Conservation (phyloP, 495 filamentous ascomycete genomes). For the Clavariopsis aquatica region DNA sequence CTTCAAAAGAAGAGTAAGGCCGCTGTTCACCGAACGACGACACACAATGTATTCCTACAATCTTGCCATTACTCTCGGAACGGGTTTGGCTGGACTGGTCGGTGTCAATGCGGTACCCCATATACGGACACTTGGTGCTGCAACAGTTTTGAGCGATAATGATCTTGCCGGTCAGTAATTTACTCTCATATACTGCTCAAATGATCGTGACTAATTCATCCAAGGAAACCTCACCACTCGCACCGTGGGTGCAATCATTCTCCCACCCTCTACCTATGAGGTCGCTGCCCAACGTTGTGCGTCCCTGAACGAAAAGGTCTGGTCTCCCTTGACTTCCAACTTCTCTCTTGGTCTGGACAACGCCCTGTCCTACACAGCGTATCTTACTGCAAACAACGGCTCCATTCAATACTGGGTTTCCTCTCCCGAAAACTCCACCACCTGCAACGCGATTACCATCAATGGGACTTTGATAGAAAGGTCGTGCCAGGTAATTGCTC, state of each 20-base stretch:
- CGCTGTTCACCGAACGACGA: no score
- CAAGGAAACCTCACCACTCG: constrained; percentile 6
- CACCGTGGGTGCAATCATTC: constrained; percentile 4
- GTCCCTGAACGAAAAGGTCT: constrained; percentile 6
- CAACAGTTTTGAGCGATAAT: constrained; percentile 8
- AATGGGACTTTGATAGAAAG: constrained; percentile 14
- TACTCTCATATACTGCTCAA: not conserved
- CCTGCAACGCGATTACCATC: constrained; percentile 28
- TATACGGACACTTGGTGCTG: not conserved
- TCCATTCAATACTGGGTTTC: constrained; percentile 1
- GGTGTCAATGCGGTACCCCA: not conserved
- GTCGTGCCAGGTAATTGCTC: constrained; percentile 11
- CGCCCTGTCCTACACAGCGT: constrained; percentile 1
- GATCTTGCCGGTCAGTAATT: constrained; percentile 11
- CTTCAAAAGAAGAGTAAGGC: no score
- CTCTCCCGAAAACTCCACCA: not conserved
- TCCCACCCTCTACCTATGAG: constrained; percentile 4
- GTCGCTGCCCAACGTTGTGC: constrained; percentile 2
- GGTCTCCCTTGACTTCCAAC: constrained; percentile 1
- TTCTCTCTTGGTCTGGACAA: constrained; percentile 5
- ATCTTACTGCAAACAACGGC: constrained; percentile 6
- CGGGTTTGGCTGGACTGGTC: no score
- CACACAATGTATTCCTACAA: no score
- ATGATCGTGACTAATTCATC: not conserved
- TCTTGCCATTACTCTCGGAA: no score